Evolutionary conservation across 2,329 filamentous ascomycete species (phyloP), one percentile per base, ranked within the genome.

Genomic region (Ceratocystis smalleyi): DNA sequence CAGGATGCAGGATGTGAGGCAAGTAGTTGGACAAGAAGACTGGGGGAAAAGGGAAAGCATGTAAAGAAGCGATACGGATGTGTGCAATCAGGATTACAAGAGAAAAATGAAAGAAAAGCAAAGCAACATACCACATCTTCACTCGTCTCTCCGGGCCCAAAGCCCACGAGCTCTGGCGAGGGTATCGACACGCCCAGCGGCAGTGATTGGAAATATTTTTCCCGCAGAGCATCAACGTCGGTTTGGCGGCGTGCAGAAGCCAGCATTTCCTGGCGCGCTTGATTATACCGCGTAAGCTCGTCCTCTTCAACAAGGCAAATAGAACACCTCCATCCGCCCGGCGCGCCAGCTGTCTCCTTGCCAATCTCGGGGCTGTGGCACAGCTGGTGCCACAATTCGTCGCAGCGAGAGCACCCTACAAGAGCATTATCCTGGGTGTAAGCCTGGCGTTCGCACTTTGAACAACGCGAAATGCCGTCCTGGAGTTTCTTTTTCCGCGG

Each of bases 131-230:
- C 76, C 51, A 71, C 68, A n/a, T 68, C 64, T 30, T 71, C 70
- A 0, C 73, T 71, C 12, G 75, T 72, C 6, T 70, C 69, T 0
- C 75, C 73, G 1, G 72, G 70, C 15, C 67, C 68, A 64, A 77
- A 78, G 0, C 76, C 76, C 17, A 78, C 71, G 1, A 76, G 70
- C 7, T 72, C 70, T 24, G 74, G 68, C 59, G 74, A 76, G 49
- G 71, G 71, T 1, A 75, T 74, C 17, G 69, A 63, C 1, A 74
- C 67, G 1, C 71, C 72, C 10, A 68, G 66, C 0, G 74, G 74
- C 10, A 77, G 67, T 0, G 68, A 60, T 1, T 70, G 70, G n/a
- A 77, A 69, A 12, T 70, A 69, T 63, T 70, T 72, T 54, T 71
- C 68, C 17, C 74, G 71, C 45, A 73, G 63, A 22, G 62, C 69